Base-by-base conservation (phyloP, 2,329 filamentous ascomycete genomes). In the Arthrobotrys musiformis region DNA sequence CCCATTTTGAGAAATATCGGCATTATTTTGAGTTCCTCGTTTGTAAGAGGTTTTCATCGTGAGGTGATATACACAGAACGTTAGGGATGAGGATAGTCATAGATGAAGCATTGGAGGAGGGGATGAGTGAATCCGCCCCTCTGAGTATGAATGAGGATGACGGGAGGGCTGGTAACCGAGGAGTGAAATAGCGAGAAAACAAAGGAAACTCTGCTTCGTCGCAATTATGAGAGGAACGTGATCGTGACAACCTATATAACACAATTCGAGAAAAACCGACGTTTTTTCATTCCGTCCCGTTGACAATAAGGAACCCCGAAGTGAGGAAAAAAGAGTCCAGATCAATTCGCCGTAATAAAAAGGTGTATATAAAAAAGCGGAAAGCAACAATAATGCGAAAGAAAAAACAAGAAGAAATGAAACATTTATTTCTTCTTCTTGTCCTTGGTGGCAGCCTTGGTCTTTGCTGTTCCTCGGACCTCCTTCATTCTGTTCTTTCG, bases 401-500 rank as follows among this genome's bases (percentile, higher is more conserved):
- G 61, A 69, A 80, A 82, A 79, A 78, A 79, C 79, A 79, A 76
- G 61, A 66, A 60, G 28, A 68, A 67, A 42, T 17, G 68, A 78
- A 64, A 19, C 19, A 61, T 78, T 79, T 78, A 79, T 80, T 80
- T 88, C 86, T 86, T 93, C 92, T 97, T 97, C 90, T 96, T 95
- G 87, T 92, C 90, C 88, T 91, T 90, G 85, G 91, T 91, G 86
- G 93, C 93, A 93, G 97, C 97, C 89, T 91, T 90, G 58, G 30
- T 54, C 93, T 99, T 99, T 84, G 93, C 94, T 83, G 93, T 97
- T 86, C 95, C 95, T 83, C 95, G 92, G 86, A 97, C 92, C 85
- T 94, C 95, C 93, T 99, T 98, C 88, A 92, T 90, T 86, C 94
- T 91, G 93, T 99, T 99, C 93, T 99, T 99, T 89, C 95, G 92